Evolutionary conservation across 2,329 filamentous ascomycete species (phyloP).

Genomic region (Cytospora leucostoma): DNA sequence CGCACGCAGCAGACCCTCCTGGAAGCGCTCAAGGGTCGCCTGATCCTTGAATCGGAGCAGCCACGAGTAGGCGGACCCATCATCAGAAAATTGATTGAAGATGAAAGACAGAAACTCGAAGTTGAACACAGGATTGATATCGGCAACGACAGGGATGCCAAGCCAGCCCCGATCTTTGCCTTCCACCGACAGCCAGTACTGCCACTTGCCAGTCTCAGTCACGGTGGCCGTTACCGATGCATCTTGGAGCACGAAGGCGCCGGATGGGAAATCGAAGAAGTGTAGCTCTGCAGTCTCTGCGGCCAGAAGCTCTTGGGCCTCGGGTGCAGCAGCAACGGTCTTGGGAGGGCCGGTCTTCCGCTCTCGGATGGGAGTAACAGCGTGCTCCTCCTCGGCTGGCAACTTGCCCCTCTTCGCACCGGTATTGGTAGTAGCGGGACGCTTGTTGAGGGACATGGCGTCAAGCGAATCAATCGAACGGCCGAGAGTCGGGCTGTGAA

Average conservation of each 20-base stretch:
- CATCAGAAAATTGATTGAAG: constrained; percentile 91
- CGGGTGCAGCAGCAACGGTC: constrained; percentile 66
- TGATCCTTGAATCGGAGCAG: constrained; percentile 88
- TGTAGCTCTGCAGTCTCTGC: constrained; percentile 83
- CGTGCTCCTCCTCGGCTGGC: constrained; percentile 28
- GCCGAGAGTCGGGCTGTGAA: constrained; percentile 58
- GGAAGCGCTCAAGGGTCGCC: constrained; percentile 78
- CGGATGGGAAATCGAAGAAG: constrained; percentile 86
- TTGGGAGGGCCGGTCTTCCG: constrained; percentile 48
- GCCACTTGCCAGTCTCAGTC: constrained; percentile 84
- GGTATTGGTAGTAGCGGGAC: constrained; percentile 46
- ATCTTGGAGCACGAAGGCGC: constrained; percentile 83
- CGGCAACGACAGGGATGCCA: constrained; percentile 79
- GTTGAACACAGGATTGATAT: constrained; percentile 98
- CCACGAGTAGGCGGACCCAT: constrained; percentile 94
- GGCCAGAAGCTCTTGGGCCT: constrained; percentile 70
- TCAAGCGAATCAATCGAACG: constrained; percentile 60
- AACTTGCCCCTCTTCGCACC: constrained; percentile 46
- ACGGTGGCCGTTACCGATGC: constrained; percentile 74
- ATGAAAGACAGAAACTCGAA: constrained; percentile 99
- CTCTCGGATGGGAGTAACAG: constrained; percentile 37
- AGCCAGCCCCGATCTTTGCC: constrained; percentile 80
- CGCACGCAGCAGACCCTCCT: constrained; percentile 91
- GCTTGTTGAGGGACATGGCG: constrained; percentile 54
- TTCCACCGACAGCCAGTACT: constrained; percentile 91